phyloP scores from a whole-genome alignment of 345 rosid genomes.

The Ricinus communis region DNA sequence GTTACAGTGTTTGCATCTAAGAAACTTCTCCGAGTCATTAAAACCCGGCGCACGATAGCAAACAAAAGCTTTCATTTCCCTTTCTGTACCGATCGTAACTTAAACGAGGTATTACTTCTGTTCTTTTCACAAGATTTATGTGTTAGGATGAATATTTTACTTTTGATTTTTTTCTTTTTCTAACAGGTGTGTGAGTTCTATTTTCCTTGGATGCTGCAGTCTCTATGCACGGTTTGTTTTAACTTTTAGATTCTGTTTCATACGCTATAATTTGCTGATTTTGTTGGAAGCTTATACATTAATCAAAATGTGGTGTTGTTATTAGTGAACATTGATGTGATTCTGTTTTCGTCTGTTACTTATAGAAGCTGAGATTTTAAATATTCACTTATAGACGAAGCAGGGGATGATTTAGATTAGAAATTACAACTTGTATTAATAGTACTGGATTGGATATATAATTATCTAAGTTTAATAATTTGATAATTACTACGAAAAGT shows the following conservation, averaged over 20 bases:
- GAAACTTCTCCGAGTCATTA: background rate
- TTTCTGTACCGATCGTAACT: background rate
- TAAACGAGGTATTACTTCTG: background rate
- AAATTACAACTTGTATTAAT: background rate
- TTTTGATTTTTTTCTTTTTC: too few species aligned
- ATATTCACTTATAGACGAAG: background rate
- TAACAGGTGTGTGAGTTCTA: background rate
- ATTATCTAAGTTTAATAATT: background rate
- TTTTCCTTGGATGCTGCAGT: slow-evolving; percentile 7
- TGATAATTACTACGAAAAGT: background rate
- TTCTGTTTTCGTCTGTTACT: background rate
- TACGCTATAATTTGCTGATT: background rate
- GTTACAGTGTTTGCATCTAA: background rate
- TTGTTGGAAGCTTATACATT: background rate
- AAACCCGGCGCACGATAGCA: slow-evolving; percentile 8
- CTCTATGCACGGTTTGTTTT: slow-evolving; percentile 11
- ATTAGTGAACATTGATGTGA: too few species aligned
- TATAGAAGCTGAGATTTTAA: background rate
- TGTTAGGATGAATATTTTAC: too few species aligned
- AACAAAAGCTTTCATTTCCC: too few species aligned
- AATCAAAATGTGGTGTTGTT: background rate
- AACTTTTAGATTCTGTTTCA: background rate
- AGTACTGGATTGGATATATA: too few species aligned
- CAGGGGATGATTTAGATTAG: background rate
- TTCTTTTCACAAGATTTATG: too few species aligned